phyloP scores from a whole-genome alignment of 305 asterid genomes.

The Andrographis paniculata region DNA sequence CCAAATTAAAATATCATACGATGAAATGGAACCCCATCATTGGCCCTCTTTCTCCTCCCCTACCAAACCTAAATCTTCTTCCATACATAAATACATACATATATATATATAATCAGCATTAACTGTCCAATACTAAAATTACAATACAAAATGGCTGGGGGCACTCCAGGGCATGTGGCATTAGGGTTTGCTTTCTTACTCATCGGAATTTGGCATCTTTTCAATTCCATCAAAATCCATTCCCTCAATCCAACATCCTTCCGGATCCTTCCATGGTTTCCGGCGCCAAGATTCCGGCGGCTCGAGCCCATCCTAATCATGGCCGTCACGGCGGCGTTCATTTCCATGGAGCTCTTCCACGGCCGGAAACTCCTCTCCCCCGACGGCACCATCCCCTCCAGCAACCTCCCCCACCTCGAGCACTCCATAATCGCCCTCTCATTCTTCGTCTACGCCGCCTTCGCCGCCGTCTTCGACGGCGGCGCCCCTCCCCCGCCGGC shows the following conservation, averaged over 20 bases:
- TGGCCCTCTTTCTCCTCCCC: too few relatives aligned
- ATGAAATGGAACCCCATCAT: too few relatives aligned
- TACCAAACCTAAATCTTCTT: background rate
- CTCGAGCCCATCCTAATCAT: constrained; percentile 35
- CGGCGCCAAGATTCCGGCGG: constrained; percentile 23
- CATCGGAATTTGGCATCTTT: constrained; percentile 54
- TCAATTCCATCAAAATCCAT: constrained; percentile 47
- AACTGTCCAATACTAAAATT: background rate
- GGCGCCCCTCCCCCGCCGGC: constrained; percentile 15
- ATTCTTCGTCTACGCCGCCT: constrained; percentile 34
- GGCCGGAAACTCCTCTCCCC: constrained; percentile 14
- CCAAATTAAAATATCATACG: too few relatives aligned
- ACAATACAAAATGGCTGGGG: constrained; percentile 38
- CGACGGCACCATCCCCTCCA: constrained; percentile 27
- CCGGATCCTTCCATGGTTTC: constrained; percentile 39
- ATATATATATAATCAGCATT: background rate
- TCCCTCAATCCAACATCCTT: constrained; percentile 32
- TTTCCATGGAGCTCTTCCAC: constrained; percentile 26
- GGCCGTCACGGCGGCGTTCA: constrained; percentile 19
- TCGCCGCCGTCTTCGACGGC: constrained; percentile 25
- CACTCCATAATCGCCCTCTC: constrained; percentile 42
- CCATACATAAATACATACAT: background rate
- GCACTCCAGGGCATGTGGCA: constrained; percentile 35
- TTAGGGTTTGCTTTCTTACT: constrained; percentile 38
- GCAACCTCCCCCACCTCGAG: constrained; percentile 36